Evolutionary conservation across 106 monocot species (phyloP).

Genomic region (Phalaenopsis aphrodite): DNA sequence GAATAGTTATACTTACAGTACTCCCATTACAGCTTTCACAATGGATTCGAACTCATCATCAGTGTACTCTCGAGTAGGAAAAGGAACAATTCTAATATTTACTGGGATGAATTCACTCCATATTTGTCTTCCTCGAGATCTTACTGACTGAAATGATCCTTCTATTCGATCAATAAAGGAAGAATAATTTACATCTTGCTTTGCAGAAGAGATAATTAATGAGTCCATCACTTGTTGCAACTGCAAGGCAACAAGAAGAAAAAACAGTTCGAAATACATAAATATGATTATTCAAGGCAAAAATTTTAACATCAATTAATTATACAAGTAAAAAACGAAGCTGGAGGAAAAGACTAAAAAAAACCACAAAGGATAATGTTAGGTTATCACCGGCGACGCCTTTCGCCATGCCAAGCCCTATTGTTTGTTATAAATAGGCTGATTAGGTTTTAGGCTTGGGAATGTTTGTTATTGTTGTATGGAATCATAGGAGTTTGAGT

Average conservation of each 20-base stretch:
- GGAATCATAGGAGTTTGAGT: no score
- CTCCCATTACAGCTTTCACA: conserved; percentile 80
- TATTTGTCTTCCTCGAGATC: conserved; percentile 7
- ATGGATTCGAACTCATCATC: conserved; percentile 91
- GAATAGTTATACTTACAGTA: conserved; percentile 52
- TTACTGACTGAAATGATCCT: neutral
- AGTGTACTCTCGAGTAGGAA: conserved; percentile 87
- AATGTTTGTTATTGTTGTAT: no score
- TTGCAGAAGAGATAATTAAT: conserved; percentile 55
- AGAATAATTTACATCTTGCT: conserved; percentile 21
- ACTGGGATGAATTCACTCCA: conserved; percentile 48
- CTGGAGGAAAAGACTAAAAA: no score
- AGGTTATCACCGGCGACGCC: no score
- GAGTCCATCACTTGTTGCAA: conserved; percentile 76
- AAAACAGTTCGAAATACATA: neutral
- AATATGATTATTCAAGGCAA: neutral
- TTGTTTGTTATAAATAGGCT: no score
- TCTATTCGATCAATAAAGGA: conserved; percentile 7
- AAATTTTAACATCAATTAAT: neutral
- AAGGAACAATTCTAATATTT: conserved; percentile 74
- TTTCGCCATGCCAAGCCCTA: no score
- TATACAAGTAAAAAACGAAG: neutral
- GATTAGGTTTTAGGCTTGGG: no score
- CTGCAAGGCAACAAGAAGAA: conserved; percentile 31
- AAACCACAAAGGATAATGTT: no score